phyloP scores from a whole-genome alignment of 768 basidiomycete species.

The Rhodotorula paludigena region DNA sequence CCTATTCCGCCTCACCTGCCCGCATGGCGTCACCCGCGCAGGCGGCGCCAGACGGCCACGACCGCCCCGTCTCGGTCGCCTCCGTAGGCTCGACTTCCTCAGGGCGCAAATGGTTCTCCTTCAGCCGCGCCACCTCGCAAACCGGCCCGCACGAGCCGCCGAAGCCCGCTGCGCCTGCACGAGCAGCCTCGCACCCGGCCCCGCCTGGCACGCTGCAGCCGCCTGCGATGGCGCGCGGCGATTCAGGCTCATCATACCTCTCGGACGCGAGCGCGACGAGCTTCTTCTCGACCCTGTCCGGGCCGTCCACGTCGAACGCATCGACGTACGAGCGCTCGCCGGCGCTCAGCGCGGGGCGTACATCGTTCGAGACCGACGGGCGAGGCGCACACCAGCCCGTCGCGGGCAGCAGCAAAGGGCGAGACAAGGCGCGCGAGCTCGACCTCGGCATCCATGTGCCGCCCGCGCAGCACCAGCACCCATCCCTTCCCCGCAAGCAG shows the following conservation, averaged over 20 bases:
- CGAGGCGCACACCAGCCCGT: too few species aligned
- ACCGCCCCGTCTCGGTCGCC: conserved; percentile 1
- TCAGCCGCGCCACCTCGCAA: conserved; percentile 6
- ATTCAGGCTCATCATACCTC: conserved; percentile 1
- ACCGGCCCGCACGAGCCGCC: neutral
- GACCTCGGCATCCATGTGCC: conserved; percentile 13
- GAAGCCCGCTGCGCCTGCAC: neutral
- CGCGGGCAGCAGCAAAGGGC: conserved; percentile 6
- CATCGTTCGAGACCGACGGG: too few species aligned
- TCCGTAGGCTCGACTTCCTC: neutral
- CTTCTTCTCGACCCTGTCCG: conserved; percentile 8
- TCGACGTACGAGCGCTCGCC: neutral
- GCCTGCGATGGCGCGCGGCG: neutral
- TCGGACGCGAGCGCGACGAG: conserved; percentile 3
- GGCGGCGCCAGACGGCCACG: neutral
- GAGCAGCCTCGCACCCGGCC: neutral
- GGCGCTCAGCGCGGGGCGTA: neutral
- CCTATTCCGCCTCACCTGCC: neutral
- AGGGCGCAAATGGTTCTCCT: conserved; percentile 22
- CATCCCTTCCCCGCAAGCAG: too few species aligned
- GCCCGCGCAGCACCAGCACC: too few species aligned
- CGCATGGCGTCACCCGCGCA: neutral
- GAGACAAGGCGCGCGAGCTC: conserved; percentile 15
- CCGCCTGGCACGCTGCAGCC: neutral
- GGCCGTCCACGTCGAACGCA: neutral